Evolutionary conservation across 768 basidiomycete genomes (phyloP).

Genomic region (Psilocybe cubensis): DNA sequence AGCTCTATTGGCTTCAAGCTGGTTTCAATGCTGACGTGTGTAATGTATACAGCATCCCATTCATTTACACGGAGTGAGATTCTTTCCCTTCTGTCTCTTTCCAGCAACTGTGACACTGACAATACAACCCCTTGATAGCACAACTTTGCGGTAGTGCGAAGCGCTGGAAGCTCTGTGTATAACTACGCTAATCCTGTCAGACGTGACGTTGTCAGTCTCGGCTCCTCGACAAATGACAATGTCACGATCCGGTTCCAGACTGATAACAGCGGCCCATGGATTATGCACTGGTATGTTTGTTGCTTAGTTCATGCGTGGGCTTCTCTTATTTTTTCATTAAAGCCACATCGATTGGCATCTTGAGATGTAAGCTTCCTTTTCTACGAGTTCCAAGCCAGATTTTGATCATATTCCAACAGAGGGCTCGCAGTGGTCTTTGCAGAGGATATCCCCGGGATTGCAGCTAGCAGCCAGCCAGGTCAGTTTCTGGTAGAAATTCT

Average conservation of each 20-base stretch:
- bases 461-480: conserved; percentile 23
- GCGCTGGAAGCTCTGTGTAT: conserved; percentile 36
- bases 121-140: conserved; percentile 29
- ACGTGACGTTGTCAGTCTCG: conserved; percentile 41
- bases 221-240: conserved; percentile 30
- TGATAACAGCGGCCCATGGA: conserved; percentile 66
- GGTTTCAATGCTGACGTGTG: background rate
- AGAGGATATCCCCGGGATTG: conserved; percentile 30
- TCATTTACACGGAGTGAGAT: conserved; percentile 44
- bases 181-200: conserved; percentile 54
- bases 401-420: conserved; percentile 10
- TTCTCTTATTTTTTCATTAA: background rate
- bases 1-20: conserved; percentile 9
- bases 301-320: background rate
- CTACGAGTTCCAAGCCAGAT: background rate
- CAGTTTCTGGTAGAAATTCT: background rate
- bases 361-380: conserved; percentile 30
- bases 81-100: background rate
- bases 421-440: conserved; percentile 41
- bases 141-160: conserved; percentile 42
- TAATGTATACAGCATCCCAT: conserved; percentile 37
- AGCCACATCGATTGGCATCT: conserved; percentile 53
- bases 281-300: conserved; percentile 32
- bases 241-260: conserved; percentile 61
- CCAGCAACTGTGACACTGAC: too few species aligned